A percentile compares a stretch with the other conserved stretches of the same genome.
Evolutionary conservation across 495 filamentous ascomycete species (phyloP).

Genomic region (Aspergillus bertholletiae): DNA sequence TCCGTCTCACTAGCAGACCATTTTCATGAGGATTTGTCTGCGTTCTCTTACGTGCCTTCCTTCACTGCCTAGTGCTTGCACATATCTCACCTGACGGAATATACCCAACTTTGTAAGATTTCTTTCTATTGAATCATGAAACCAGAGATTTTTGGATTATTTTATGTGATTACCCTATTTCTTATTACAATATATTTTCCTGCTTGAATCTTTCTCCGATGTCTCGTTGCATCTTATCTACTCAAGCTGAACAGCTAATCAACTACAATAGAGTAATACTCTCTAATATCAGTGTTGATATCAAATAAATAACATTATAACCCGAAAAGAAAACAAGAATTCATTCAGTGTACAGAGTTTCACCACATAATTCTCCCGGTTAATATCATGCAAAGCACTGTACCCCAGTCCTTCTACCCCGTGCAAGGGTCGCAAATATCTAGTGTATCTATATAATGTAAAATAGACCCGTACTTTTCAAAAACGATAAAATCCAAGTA

Average conservation of each 20-base stretch:
- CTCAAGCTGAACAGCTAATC: not conserved
- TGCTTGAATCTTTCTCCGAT: not conserved
- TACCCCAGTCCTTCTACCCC: too few relatives aligned
- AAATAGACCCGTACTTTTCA: not conserved
- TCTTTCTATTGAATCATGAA: constrained; percentile 1
- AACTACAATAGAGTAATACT: too few relatives aligned
- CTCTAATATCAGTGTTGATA: too few relatives aligned
- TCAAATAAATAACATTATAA: too few relatives aligned
- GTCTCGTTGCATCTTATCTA: not conserved
- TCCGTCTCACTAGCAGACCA: constrained; percentile 1
- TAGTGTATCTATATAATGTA: not conserved
- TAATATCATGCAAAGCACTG: too few relatives aligned
- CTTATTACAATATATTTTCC: not conserved
- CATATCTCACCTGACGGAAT: constrained; percentile 1
- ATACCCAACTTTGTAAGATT: constrained; percentile 3
- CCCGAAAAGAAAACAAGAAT: not conserved
- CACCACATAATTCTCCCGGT: too few relatives aligned
- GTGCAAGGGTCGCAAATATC: not conserved
- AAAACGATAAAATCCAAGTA: not conserved
- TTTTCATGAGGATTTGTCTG: not conserved
- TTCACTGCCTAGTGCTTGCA: constrained; percentile 1
- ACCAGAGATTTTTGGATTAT: not conserved
- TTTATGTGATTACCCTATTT: not conserved
- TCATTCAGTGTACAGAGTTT: too few relatives aligned
- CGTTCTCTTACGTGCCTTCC: not conserved